Evolutionary conservation across 78 protist genomes (phyloP).

Genomic region (Dictyostelium intermedium): DNA sequence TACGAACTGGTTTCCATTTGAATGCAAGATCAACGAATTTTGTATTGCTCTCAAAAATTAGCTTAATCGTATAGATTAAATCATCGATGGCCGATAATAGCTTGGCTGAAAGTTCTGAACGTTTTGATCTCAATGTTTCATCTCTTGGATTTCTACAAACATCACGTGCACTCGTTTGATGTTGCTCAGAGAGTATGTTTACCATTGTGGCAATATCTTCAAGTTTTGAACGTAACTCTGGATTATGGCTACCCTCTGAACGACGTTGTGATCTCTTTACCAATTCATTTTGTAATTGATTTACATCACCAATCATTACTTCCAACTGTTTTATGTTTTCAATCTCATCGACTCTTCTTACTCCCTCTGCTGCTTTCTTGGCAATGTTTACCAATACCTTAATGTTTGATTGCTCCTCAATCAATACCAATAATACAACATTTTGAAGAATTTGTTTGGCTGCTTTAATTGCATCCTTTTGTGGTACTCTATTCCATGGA

Average conservation of each 20-base stretch:
- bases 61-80: constrained; percentile 43
- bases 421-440: constrained; percentile 59
- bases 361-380: constrained; percentile 69
- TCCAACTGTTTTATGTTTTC: constrained; percentile 61
- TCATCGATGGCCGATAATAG: constrained; percentile 52
- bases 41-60: constrained; percentile 48
- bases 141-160: constrained; percentile 50
- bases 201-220: constrained; percentile 34
- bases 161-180: constrained; percentile 22
- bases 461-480: constrained; percentile 73
- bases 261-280: constrained; percentile 68
- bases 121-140: neutral
- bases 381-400: constrained; percentile 69
- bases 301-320: constrained; percentile 47
- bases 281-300: constrained; percentile 41
- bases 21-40: constrained; percentile 74
- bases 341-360: constrained; percentile 64
- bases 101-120: constrained; percentile 1
- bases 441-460: constrained; percentile 58
- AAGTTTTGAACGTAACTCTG: constrained; percentile 53
- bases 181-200: constrained; percentile 23
- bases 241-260: constrained; percentile 59
- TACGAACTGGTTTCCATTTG: constrained; percentile 77
- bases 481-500: constrained; percentile 78
- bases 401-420: constrained; percentile 74